phyloP scores from a whole-genome alignment of 176 grass and related monocot genomes.

The Eragrostis curvula region DNA sequence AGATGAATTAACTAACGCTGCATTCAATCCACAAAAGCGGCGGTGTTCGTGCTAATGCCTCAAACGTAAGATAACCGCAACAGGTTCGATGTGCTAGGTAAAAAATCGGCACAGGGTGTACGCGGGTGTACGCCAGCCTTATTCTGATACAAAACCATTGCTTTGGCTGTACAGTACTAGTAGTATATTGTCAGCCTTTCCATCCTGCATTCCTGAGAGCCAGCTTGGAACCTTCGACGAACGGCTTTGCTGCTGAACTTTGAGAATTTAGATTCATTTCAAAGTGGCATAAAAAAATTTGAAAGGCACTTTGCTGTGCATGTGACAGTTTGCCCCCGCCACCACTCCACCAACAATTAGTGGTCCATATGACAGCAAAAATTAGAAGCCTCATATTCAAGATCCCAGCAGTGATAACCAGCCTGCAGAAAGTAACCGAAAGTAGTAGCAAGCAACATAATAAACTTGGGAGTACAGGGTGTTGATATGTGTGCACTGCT shows the following conservation, averaged over 20 bases:
- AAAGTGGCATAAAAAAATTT: neutral
- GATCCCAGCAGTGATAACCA: constrained; percentile 11
- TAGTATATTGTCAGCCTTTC: constrained; percentile 1
- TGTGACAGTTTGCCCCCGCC: neutral
- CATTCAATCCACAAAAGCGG: constrained; percentile 15
- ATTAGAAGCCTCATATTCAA: neutral
- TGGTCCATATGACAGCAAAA: constrained; percentile 40
- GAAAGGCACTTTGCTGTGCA: constrained; percentile 34
- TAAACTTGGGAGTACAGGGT: constrained; percentile 17
- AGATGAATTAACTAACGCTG: neutral
- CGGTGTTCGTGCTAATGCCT: neutral
- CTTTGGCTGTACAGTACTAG: constrained; percentile 26
- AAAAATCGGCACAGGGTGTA: constrained; percentile 28
- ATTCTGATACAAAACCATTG: constrained; percentile 27
- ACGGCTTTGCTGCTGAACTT: constrained; percentile 29
- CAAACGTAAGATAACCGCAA: constrained; percentile 37
- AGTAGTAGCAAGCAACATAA: constrained; percentile 24
- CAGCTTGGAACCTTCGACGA: constrained; percentile 40
- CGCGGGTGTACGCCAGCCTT: constrained; percentile 47
- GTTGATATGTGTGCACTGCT: constrained; percentile 14
- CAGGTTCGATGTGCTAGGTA: neutral
- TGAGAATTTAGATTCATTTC: constrained; percentile 22
- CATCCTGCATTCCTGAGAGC: neutral
- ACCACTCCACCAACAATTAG: constrained; percentile 16
- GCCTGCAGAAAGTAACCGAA: constrained; percentile 18